A percentile compares a stretch with the other conserved stretches of the same genome.
phyloP scores from a whole-genome alignment of 225 moss, liverwort and hornwort species.

The Marchantia polymorpha region DNA sequence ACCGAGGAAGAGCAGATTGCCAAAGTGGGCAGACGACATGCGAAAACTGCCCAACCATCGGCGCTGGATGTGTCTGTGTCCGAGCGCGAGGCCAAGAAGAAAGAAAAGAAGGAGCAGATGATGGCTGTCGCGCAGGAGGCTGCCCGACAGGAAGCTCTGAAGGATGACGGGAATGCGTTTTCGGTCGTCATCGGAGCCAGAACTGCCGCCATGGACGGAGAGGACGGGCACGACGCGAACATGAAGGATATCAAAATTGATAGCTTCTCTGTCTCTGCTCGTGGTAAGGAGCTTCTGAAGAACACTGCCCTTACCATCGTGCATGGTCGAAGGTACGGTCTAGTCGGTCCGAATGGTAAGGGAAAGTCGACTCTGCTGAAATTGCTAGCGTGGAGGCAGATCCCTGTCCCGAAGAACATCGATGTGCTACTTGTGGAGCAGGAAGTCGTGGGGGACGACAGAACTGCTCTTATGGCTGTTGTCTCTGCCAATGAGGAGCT shows the following conservation, averaged over 20 bases:
- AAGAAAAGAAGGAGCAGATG: conserved; percentile 86
- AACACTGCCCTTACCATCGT: conserved; percentile 81
- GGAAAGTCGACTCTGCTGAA: conserved; percentile 91
- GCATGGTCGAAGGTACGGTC: conserved; percentile 83
- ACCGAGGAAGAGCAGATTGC: conserved; percentile 38
- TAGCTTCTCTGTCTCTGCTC: conserved; percentile 84
- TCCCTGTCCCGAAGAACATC: conserved; percentile 92
- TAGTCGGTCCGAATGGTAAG: conserved; percentile 91
- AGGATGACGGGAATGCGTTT: conserved; percentile 81
- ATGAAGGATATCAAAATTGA: conserved; percentile 86
- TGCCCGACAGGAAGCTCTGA: conserved; percentile 74
- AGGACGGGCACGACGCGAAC: conserved; percentile 70
- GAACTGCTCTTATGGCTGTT: conserved; percentile 68
- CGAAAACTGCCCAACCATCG: conserved; percentile 19
- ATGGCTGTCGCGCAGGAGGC: conserved; percentile 56
- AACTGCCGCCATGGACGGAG: conserved; percentile 60
- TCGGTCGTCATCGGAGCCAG: conserved; percentile 78
- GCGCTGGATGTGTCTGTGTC: conserved; percentile 57
- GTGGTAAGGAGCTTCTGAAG: conserved; percentile 79
- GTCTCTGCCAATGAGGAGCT: conserved; percentile 89
- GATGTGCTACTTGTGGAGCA: conserved; percentile 94
- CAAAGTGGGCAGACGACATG: conserved; percentile 40
- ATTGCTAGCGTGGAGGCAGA: conserved; percentile 91
- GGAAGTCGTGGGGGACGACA: conserved; percentile 89
- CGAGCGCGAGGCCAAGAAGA: conserved; percentile 72